Base-by-base conservation (phyloP, 140 eudicot species). In the Cichorium intybus region DNA sequence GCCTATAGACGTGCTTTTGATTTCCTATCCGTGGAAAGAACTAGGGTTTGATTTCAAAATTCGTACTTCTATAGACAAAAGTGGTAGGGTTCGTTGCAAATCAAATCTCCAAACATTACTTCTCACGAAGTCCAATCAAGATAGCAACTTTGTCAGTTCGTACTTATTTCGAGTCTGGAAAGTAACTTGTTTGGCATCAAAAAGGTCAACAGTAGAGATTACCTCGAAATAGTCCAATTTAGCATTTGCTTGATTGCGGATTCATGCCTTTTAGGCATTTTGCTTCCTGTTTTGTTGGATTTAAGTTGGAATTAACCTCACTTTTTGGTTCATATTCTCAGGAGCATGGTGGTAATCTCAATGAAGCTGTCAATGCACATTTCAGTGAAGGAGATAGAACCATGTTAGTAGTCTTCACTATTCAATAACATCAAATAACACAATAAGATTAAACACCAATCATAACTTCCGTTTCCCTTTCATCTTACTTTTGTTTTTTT, bases 311-410 rank as follows among this genome's bases (percentile, higher is more conserved):
- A 4, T 7, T 60, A 56, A 66, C 52, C 23, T 55, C 10, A 31
- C 7, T 17, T 28, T 56, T 47, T 10, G 23, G 8, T 52, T 51
- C 24, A 9, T 51, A 51, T 52, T 65, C 51, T 51, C 87, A 94
- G 97, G 97, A 82, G 73, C 88, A 86, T 80, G 90, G 73, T 34
- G 97, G 99, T 24, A 66, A 86, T 72, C 85, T 94, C 8, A 94
- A 89, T 58, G 87, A 65, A 75, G 99, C 97, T 66, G 77, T 94
- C 29, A 79, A 94, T 82, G 95, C 97, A 29, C 73, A 88, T 82
- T 89, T 94, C 69, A 77, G 60, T 7, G 90, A 93, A 74, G 95
- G 93, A 73, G 97, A 86, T 75, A 77, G 88, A 55, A 80, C 53
- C 77, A 62, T 45, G 95, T 94, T 58, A 81, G 97, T 75, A 22